These are phyloP conservation scores for Lipomyces mesembrius DNA, from an alignment of 805 yeast genomes.

Conservation along the genomic window DNA sequence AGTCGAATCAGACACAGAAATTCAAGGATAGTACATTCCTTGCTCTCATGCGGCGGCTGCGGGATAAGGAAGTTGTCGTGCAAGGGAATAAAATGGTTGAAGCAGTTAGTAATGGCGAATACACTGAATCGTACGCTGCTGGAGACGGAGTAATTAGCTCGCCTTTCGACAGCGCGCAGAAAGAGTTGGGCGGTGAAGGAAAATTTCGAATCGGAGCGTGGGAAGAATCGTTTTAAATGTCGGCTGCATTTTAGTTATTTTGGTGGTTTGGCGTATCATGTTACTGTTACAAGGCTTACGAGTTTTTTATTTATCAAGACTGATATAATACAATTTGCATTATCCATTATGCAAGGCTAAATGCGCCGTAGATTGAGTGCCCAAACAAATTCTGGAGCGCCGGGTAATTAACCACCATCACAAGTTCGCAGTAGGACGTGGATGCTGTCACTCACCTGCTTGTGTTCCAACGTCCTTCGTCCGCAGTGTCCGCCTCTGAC, in stretches of 20 bases:
- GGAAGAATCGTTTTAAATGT: conserved; percentile 31
- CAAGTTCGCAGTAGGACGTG: not conserved
- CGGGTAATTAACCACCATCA: conserved; percentile 1
- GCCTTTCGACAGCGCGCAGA: not conserved
- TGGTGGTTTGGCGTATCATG: not conserved
- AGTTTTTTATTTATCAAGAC: no score
- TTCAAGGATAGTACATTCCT: conserved; percentile 39
- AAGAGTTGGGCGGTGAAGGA: not conserved
- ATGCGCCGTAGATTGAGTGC: not conserved
- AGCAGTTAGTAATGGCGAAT: conserved; percentile 12
- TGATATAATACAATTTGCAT: no score
- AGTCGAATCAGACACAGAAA: conserved; percentile 33
- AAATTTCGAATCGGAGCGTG: conserved; percentile 27
- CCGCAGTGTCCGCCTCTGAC: not conserved
- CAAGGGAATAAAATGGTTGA: conserved; percentile 39
- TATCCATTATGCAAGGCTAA: no score
- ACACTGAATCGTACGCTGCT: not conserved
- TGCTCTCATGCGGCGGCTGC: conserved; percentile 38
- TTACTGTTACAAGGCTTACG: no score
- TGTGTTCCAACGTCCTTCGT: not conserved
- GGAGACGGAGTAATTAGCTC: not conserved
- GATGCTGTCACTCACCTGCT: not conserved
- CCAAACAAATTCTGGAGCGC: not conserved
- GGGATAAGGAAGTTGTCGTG: conserved; percentile 39
- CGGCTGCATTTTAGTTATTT: not conserved